Percentiles rank a stretch among this genome's conserved stretches.
These are phyloP conservation scores for Neurospora sp. DNA, from an alignment of 495 filamentous ascomycete genomes.

Conservation along the genomic window DNA sequence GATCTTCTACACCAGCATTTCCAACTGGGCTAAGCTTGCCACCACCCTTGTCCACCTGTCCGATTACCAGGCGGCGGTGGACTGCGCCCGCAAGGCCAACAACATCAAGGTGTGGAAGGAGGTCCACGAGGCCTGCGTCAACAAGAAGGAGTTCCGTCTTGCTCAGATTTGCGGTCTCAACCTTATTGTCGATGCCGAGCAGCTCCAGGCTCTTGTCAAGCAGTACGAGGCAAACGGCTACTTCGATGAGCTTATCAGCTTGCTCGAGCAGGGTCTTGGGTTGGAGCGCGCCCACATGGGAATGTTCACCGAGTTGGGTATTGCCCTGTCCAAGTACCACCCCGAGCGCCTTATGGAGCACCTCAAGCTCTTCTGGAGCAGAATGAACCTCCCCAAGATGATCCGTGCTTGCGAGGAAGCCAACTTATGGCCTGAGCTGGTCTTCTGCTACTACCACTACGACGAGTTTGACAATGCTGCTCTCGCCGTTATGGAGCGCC, in stretches of 20 bases:
- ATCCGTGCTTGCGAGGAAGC: slow-evolving; percentile 92
- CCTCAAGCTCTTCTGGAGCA: slow-evolving; percentile 96
- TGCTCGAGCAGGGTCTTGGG: slow-evolving; percentile 92
- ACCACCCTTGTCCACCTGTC: slow-evolving; percentile 92
- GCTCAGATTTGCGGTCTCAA: slow-evolving; percentile 99
- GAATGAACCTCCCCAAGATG: slow-evolving; percentile 98
- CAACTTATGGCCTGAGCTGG: slow-evolving; percentile 92
- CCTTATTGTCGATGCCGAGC: slow-evolving; percentile 96
- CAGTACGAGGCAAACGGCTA: slow-evolving; percentile 97
- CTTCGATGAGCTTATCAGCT: slow-evolving; percentile 92
- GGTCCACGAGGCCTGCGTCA: slow-evolving; percentile 92
- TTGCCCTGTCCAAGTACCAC: slow-evolving; percentile 93
- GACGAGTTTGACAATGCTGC: slow-evolving; percentile 99
- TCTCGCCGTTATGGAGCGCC: slow-evolving; percentile 97
- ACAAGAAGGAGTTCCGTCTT: slow-evolving; percentile 98
- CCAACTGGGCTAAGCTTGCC: slow-evolving; percentile 98
- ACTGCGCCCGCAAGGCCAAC: slow-evolving; percentile 98
- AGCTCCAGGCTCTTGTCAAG: slow-evolving; percentile 83
- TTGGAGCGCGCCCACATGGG: slow-evolving; percentile 74
- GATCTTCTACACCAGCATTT: slow-evolving; percentile 97
- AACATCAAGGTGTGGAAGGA: slow-evolving; percentile 99
- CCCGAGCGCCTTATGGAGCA: slow-evolving; percentile 98
- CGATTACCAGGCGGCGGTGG: slow-evolving; percentile 96
- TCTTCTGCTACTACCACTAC: slow-evolving; percentile 98
- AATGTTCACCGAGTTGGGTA: slow-evolving; percentile 95